A percentile compares a stretch with the other conserved stretches of the same genome.
Evolutionary conservation across 1,284 basidiomycete genomes (phyloP).

Genomic region (Naganishia sp.): DNA sequence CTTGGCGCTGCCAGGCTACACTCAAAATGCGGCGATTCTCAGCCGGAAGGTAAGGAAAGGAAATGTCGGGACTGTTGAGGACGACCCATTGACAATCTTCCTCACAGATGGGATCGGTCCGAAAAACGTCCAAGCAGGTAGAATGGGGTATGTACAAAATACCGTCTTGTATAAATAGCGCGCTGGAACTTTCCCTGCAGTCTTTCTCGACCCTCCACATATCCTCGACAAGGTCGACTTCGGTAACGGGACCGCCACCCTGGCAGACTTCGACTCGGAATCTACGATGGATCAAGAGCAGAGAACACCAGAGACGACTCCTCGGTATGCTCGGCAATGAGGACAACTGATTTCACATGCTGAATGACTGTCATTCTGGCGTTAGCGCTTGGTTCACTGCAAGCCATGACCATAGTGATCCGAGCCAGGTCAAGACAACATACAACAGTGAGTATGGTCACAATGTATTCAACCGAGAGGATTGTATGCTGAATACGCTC

Average conservation of each 20-base stretch:
- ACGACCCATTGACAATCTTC: constrained; percentile 10
- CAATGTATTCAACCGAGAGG: not conserved
- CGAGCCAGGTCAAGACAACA: constrained; percentile 55
- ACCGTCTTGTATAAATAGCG: not conserved
- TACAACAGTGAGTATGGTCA: constrained; percentile 45
- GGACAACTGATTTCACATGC: too few relatives aligned
- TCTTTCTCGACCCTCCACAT: constrained; percentile 73
- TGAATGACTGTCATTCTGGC: not conserved
- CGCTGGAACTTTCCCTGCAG: constrained; percentile 53
- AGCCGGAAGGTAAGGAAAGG: constrained; percentile 67
- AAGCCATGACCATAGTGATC: constrained; percentile 52
- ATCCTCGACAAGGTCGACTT: constrained; percentile 72
- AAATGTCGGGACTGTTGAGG: too few relatives aligned
- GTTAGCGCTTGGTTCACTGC: constrained; percentile 74
- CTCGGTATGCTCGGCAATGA: constrained; percentile 42
- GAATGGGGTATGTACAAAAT: constrained; percentile 38
- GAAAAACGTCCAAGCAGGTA: constrained; percentile 57
- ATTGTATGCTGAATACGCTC: not conserved
- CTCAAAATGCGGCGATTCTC: constrained; percentile 77
- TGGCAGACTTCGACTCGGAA: constrained; percentile 61
- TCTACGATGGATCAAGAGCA: constrained; percentile 60
- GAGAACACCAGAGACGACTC: constrained; percentile 62
- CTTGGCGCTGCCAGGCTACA: constrained; percentile 62
- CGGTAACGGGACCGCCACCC: constrained; percentile 55
- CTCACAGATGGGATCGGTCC: constrained; percentile 41